Base-by-base conservation (phyloP, 192 early-diverging fungal species). In the Backusella macrospora region DNA sequence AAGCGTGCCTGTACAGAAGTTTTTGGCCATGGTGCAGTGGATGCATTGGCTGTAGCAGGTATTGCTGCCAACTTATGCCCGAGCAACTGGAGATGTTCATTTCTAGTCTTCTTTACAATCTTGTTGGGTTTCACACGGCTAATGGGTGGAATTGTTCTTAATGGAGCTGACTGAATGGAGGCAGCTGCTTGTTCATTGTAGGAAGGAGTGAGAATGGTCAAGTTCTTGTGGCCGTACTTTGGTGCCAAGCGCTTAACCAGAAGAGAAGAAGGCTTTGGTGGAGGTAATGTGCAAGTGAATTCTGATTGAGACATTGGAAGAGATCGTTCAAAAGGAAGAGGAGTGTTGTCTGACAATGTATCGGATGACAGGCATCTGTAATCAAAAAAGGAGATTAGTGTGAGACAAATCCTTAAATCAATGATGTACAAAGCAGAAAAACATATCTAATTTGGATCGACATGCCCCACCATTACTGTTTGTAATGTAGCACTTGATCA, bases 141-240 rank as follows among this genome's bases (percentile, higher is more conserved):
- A 59, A 59, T 44, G 45, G 26, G 29, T 13, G 67, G 45, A 18
- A 34, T 42, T 13, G 44, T 8, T 46, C 67, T 9, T 34, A 65
- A 40, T 39, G 63, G 63, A 39, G 63, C 63, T 16, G 63, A 65
- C n/a, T 40, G 63, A 65, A 65, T 65, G 63, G 34, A 21, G 1
- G n/a, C 34, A 7, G 37, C 29, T 5, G 15, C 34, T 40, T 65
- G 37, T 65, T 65, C 63, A n/a, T 34, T 65, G 40, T 83, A 83
- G 12, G 82, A 83, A 6, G 82, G 82, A 4, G 82, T 80, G 73
- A 80, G 81, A 67, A 83, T 83, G 7, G 79, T 83, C 63, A 83
- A 34, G 4, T 74, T 75, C 39, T 83, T 83, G 42, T 79, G 76
- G 12, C 76, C 73, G 13, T 83, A 77, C 74, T 73, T 83, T 29